Evolutionary conservation across 1,139 yeast genomes (phyloP), one percentile per base, ranked within the genome.

Genomic region (Zygoascus sp.): DNA sequence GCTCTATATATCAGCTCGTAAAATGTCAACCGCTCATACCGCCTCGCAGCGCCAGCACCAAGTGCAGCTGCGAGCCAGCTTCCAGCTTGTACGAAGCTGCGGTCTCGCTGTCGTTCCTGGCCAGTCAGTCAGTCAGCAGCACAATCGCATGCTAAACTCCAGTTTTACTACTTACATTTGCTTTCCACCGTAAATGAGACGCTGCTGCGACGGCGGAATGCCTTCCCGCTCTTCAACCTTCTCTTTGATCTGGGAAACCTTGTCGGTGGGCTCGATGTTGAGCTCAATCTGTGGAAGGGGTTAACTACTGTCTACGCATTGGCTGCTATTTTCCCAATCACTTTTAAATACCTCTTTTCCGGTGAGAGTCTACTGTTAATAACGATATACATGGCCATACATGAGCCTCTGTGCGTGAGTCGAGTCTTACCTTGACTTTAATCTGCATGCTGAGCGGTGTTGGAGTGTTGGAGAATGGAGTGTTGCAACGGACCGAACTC

Each of bases 191-290:
- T 80, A 89, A 61, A 92, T 84, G 56, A 92, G 77, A 58, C 96
- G 77, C 66, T 92, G 98, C 67, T 92, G 98, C 27, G 88, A 81
- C 17, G 98, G 97, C 3, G 97, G 97, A 50, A 92, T 92, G 3
- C 98, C 98, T 65, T 92, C 98, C 62, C 89, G 87, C 62, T 92
- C 97, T 66, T 92, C 97, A 73, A 92, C 81, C 66, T 86, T 79
- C 65, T 92, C 97, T 68, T 92, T 92, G 69, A 92, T 81, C 46
- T 87, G 79, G 56, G 82, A 79, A 52, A 90, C 79, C 62, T 76
- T 80, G 61, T 88, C 95, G 8, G 77, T 65, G 43, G 88, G 81
- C 58, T 85, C 92, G 44, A 88, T 79, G 57, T 84, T 90, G 49
- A 88, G 80, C 51, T 86, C 80, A 62, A 87, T 87, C 78, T 79